phyloP scores from a whole-genome alignment of 306 rosid genomes.

The Quercus rubra region DNA sequence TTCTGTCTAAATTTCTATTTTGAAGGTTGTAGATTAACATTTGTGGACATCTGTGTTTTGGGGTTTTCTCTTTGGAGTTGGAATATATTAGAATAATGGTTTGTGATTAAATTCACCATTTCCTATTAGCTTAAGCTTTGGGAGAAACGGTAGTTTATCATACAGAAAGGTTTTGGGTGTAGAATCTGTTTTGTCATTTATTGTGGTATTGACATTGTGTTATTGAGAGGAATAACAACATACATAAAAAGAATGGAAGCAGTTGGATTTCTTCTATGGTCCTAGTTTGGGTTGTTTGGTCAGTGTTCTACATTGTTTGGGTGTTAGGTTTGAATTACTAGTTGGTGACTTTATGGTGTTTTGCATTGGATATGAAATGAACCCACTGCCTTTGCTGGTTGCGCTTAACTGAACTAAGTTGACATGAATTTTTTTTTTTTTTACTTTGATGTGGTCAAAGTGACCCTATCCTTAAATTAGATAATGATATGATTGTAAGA shows the following conservation, averaged over 20 bases:
- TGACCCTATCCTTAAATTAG: background rate
- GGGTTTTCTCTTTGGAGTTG: background rate
- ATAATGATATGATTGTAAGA: background rate
- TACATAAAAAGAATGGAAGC: background rate
- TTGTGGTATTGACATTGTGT: background rate
- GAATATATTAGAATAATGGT: background rate
- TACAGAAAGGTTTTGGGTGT: background rate
- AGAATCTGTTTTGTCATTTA: background rate
- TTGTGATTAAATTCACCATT: no score
- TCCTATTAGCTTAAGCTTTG: no score
- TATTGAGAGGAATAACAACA: background rate
- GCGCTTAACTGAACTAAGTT: background rate
- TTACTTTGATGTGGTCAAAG: background rate
- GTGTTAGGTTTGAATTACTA: background rate
- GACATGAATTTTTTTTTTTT: background rate
- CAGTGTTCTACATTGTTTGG: background rate
- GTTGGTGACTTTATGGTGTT: background rate
- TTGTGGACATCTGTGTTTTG: background rate
- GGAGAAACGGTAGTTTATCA: no score
- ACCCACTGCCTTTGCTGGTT: background rate
- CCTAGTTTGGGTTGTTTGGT: background rate
- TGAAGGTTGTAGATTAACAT: background rate
- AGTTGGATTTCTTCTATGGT: background rate
- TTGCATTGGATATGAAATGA: background rate
- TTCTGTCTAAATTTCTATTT: background rate